phyloP scores from a whole-genome alignment of 2,329 filamentous ascomycete species.

The Calonectria henricotiae region DNA sequence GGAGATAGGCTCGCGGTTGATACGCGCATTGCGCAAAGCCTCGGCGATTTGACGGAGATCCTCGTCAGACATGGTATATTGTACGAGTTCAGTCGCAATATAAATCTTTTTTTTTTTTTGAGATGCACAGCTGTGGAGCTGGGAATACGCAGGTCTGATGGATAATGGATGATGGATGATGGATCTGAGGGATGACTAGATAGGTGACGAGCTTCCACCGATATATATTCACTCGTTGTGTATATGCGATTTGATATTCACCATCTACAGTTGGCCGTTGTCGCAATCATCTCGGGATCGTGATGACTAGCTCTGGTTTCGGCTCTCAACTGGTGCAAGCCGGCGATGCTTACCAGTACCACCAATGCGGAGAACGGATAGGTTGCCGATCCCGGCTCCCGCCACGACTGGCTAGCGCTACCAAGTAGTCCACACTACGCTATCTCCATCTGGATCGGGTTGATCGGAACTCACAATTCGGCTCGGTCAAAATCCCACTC shows the following conservation, averaged over 20 bases:
- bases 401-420: background rate
- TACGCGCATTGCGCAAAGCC: slow-evolving; percentile 45
- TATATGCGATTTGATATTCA: background rate
- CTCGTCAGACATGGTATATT: slow-evolving; percentile 11
- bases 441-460: background rate
- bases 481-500: background rate
- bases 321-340: background rate
- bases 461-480: slow-evolving; percentile 2
- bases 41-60: slow-evolving; percentile 37
- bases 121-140: too few relatives aligned
- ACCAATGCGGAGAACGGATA: background rate
- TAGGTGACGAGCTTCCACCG: background rate
- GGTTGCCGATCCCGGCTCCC: background rate
- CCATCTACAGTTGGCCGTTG: background rate
- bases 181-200: background rate
- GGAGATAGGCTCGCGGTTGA: slow-evolving; percentile 43
- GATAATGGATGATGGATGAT: too few relatives aligned
- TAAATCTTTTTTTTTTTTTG: background rate
- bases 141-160: background rate
- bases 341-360: background rate
- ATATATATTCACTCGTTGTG: background rate
- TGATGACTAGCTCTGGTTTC: background rate
- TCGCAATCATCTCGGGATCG: background rate
- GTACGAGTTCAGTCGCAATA: background rate
- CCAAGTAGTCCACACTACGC: background rate